Evolutionary conservation across 192 early-diverging fungal species (phyloP).

Genomic region (Coemansia guatemalensis): DNA sequence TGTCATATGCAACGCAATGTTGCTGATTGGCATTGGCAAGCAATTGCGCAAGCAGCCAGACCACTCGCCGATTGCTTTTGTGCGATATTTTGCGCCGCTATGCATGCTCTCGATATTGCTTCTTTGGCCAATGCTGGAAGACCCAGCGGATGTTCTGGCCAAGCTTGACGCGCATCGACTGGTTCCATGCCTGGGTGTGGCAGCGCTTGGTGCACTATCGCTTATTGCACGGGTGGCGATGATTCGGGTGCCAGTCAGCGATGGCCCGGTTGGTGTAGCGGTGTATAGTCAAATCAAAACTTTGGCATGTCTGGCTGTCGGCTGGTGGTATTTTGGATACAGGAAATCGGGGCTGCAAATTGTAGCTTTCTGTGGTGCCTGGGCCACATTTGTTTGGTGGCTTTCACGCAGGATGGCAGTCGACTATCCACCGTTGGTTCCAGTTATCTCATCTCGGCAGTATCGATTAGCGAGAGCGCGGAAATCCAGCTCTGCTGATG

Average conservation of each 20-base stretch:
- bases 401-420: background rate
- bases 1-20: constrained; percentile 8
- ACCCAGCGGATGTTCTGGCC: constrained; percentile 20
- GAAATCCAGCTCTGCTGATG: constrained; percentile 1
- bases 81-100: constrained; percentile 39
- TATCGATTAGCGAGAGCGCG: background rate
- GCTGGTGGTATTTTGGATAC: constrained; percentile 48
- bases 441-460: background rate
- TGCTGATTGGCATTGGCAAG: constrained; percentile 10
- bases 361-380: constrained; percentile 18
- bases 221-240: constrained; percentile 16
- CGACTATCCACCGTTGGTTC: background rate
- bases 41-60: constrained; percentile 11
- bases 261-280: constrained; percentile 32
- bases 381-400: constrained; percentile 1
- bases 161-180: constrained; percentile 6
- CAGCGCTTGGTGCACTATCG: constrained; percentile 22
- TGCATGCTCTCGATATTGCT: constrained; percentile 29
- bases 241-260: constrained; percentile 13
- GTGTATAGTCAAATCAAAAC: constrained; percentile 15
- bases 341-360: constrained; percentile 15
- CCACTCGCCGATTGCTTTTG: constrained; percentile 20
- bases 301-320: constrained; percentile 29
- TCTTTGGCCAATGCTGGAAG: constrained; percentile 37
- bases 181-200: constrained; percentile 19